Evolutionary conservation across 257 asterid genomes (phyloP), one percentile per base, ranked within the genome.

Genomic region (Plantago major): DNA sequence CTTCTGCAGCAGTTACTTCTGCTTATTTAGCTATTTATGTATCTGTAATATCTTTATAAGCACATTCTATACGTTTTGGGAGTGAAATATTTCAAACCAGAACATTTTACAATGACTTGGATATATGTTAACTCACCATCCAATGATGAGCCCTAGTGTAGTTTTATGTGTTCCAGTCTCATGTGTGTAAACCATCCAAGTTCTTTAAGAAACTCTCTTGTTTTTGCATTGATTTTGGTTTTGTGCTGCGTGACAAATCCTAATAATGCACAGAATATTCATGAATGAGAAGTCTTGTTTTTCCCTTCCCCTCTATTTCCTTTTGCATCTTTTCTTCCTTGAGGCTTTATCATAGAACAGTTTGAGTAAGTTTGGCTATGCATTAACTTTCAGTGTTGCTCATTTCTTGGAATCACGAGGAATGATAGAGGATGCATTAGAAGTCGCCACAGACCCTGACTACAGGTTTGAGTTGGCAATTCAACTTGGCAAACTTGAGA

Each of bases 381-480:
- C 22, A 53, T 65, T 59, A 62, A 53, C 64, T 68, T 49, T 28
- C 68, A 90, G 97, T 80, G 97, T 90, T 67, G 97, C 96, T 43
- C 96, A 70, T 67, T 90, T 90, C 85, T 79, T 90, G 86, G 97
- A 93, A 73, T 93, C 99, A 48, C 91, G 99, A 42, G 99, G 91
- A 60, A 93, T 89, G 95, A 77, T 79, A 63, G 93, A 79, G 79
- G 96, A 89, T 57, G 99, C 99, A 59, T 74, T 93, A 55, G 91
- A 83, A 76, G 86, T 93, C 69, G 97, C 99, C 40, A 87, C 95
- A 49, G 97, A 87, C 46, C 85, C 95, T 30, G 99, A 93, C 69
- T 90, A 93, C 83, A 84, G 91, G 86, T 93, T 93, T 79, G 97
- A 93, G 76, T 79, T 93, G 33, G 95, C 99, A 72, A 82, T 93